Percentiles rank a stretch among this genome's conserved stretches.
Conservation (phyloP, 108 stramenopile species). For the Skeletonema menzelii region DNA sequence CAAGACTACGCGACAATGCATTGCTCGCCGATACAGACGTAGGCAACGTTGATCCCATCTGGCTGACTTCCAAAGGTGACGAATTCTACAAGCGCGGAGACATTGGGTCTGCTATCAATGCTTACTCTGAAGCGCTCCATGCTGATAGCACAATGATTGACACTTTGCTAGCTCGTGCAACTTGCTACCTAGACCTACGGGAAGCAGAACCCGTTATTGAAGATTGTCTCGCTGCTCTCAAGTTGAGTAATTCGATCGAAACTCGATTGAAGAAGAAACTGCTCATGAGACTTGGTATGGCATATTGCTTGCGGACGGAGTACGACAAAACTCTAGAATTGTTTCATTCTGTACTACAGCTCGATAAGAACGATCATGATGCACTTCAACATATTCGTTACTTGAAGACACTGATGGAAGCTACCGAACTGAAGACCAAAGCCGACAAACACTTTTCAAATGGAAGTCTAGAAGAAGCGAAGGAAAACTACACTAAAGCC, state of each 20-base stretch:
- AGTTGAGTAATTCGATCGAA: slow-evolving; percentile 1
- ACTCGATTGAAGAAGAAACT: slow-evolving; percentile 15
- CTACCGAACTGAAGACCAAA: slow-evolving; percentile 27
- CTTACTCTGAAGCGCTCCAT: slow-evolving; percentile 51
- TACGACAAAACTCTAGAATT: neutral
- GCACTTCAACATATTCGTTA: slow-evolving; percentile 14
- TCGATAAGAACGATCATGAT: slow-evolving; percentile 20
- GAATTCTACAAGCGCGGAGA: slow-evolving; percentile 53
- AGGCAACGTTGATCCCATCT: slow-evolving; percentile 51
- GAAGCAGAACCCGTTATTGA: slow-evolving; percentile 25
- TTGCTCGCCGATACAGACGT: slow-evolving; percentile 33
- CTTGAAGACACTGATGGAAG: slow-evolving; percentile 20
- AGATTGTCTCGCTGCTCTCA: slow-evolving; percentile 26
- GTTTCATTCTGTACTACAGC: neutral
- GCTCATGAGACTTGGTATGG: slow-evolving; percentile 25
- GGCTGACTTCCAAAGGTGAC: slow-evolving; percentile 52
- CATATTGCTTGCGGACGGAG: slow-evolving; percentile 17
- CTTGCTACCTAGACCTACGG: slow-evolving; percentile 41
- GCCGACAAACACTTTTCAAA: slow-evolving; percentile 41
- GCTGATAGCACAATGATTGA: slow-evolving; percentile 30
- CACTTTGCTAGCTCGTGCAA: slow-evolving; percentile 23
- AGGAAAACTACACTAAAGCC: slow-evolving; percentile 40
- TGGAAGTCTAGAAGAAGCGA: slow-evolving; percentile 30
- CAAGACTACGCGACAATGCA: slow-evolving; percentile 44
- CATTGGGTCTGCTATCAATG: slow-evolving; percentile 47